Conservation (phyloP, 352 stramenopile species). For the Phytopythium boreale region DNA sequence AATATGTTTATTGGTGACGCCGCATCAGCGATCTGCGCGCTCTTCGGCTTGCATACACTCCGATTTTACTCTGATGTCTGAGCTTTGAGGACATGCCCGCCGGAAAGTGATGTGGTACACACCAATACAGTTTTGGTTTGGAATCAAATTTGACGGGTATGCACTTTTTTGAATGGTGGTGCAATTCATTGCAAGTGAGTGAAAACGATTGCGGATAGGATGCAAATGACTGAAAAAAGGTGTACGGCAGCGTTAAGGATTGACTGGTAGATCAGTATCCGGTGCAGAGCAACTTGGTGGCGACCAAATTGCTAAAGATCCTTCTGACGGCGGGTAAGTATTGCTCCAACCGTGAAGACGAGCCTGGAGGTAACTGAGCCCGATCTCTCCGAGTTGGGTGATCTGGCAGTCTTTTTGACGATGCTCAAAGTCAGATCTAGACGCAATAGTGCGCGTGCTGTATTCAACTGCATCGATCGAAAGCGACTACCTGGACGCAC, state of each 20-base stretch:
- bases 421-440: constrained; percentile 8
- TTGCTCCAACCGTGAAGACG: constrained; percentile 12
- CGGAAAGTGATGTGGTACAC: not conserved
- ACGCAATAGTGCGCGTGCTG: constrained; percentile 11
- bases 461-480: constrained; percentile 8
- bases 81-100: constrained; percentile 11
- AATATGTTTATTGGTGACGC: not conserved
- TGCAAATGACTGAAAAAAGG: too few relatives aligned
- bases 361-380: constrained; percentile 8
- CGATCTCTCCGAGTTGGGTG: too few relatives aligned
- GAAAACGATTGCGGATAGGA: not conserved
- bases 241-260: constrained; percentile 13
- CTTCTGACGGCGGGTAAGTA: constrained; percentile 7
- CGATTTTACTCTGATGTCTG: not conserved
- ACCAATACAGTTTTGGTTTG: not conserved
- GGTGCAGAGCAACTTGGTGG: not conserved
- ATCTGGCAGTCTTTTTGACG: too few relatives aligned
- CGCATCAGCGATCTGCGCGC: not conserved
- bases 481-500: constrained; percentile 10
- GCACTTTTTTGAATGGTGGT: not conserved
- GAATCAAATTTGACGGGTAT: not conserved
- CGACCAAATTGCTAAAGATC: constrained; percentile 8
- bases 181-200: not conserved
- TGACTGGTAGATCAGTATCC: constrained; percentile 9
- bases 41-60: constrained; percentile 9